Evolutionary conservation across 495 filamentous ascomycete genomes (phyloP), one percentile per base, ranked within the genome.

Genomic region (Penicillium tannophilum): DNA sequence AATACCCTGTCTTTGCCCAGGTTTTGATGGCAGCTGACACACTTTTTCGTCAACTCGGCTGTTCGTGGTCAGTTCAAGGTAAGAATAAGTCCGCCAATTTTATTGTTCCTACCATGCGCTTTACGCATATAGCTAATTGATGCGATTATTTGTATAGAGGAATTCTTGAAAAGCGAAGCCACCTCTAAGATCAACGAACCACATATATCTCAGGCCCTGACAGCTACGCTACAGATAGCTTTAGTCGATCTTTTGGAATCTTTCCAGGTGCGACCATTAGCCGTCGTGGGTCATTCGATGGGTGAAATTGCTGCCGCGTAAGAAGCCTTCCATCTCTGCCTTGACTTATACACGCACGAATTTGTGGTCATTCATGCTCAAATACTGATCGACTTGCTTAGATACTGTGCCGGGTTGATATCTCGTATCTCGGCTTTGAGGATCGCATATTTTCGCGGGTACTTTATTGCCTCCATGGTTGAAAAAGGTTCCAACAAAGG

Each of bases 271-370:
- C 71, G 1, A 30, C 47, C 14, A 67, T 9, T 12, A 12, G 49
- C 72, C 0, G 84, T 87, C 0, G 67, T 81, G 5, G 85, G 86
- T 1, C 86, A 88, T 65, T 88, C 85, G 0, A 82, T 79, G 0
- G 86, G 86, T 2, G 86, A 89, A 65, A 85, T 89, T 35, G 66
- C 63, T 2, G 70, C 70, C 55, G 61, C 79, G 72, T 66, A 84
- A 47, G 17, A 4, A 23, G n/a, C n/a, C n/a, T n/a, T n/a, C n/a
- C n/a, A n/a, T n/a, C n/a, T n/a, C n/a, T n/a, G n/a, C n/a, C n/a
- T n/a, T n/a, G n/a, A n/a, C n/a, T n/a, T n/a, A n/a, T n/a, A n/a
- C n/a, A n/a, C n/a, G n/a, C n/a, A n/a, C n/a, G n/a, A n/a, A n/a
- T n/a, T n/a, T n/a, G n/a, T n/a, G n/a, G n/a, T n/a, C n/a, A n/a